Evolutionary conservation across 805 yeast species (phyloP).

Genomic region (Metschnikowia henanensis): DNA sequence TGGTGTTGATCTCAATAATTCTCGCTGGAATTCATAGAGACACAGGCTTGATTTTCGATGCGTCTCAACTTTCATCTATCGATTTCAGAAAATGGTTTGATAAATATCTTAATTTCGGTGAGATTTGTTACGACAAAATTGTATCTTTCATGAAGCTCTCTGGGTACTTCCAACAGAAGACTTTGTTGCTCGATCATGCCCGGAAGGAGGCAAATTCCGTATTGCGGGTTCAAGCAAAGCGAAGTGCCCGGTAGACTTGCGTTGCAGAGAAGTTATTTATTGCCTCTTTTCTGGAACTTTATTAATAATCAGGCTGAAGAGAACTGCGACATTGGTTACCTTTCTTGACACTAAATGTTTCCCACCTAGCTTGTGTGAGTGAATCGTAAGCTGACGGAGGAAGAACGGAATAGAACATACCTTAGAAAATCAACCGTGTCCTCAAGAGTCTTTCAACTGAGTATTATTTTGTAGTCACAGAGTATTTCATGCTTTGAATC

Average conservation of each 20-base stretch:
- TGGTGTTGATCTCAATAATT: constrained; percentile 74
- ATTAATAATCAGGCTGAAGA: no score
- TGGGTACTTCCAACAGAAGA: constrained; percentile 50
- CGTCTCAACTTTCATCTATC: constrained; percentile 48
- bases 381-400: no score
- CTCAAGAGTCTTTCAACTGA: no score
- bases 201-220: constrained; percentile 25
- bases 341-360: no score
- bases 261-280: background rate
- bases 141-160: constrained; percentile 47
- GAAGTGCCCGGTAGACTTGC: constrained; percentile 26
- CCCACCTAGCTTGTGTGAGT: no score
- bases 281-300: background rate
- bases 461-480: no score
- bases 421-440: no score
- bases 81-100: constrained; percentile 48
- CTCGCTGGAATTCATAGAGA: constrained; percentile 84
- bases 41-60: constrained; percentile 68
- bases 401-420: no score
- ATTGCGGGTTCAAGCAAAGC: constrained; percentile 21
- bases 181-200: constrained; percentile 37
- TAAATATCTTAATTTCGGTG: constrained; percentile 60
- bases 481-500: no score
- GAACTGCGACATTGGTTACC: no score
- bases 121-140: constrained; percentile 50